Evolutionary conservation across 441 rosid species (phyloP).

Genomic region (Pelargonium citronellum): DNA sequence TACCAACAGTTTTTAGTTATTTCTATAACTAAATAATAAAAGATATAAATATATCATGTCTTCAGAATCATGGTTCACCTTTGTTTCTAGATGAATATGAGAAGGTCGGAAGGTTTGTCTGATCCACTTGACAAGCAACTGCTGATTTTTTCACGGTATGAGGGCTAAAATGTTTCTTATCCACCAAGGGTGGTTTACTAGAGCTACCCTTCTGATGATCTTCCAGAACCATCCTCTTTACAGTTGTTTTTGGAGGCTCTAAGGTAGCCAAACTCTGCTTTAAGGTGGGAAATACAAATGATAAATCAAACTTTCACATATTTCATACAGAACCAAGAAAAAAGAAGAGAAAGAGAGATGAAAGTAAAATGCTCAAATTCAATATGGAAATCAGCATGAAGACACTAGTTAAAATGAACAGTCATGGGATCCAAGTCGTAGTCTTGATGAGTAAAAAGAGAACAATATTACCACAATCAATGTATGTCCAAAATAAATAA

Average conservation of each 20-base stretch:
- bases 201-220: slow-evolving; percentile 42
- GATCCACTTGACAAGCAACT: slow-evolving; percentile 34
- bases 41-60: not conserved
- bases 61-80: slow-evolving; percentile 38
- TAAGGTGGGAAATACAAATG: slow-evolving; percentile 21
- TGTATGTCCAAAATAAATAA: too few relatives aligned
- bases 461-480: too few relatives aligned
- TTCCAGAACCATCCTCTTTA: slow-evolving; percentile 73
- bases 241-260: slow-evolving; percentile 89
- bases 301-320: not conserved
- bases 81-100: slow-evolving; percentile 32
- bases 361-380: not conserved
- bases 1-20: not conserved
- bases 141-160: slow-evolving; percentile 29
- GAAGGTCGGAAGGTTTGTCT: slow-evolving; percentile 36
- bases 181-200: slow-evolving; percentile 35
- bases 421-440: not conserved
- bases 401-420: not conserved
- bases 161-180: slow-evolving; percentile 32
- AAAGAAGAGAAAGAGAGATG: not conserved
- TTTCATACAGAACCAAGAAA: too few relatives aligned
- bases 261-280: slow-evolving; percentile 79
- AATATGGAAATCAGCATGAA: not conserved
- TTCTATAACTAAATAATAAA: not conserved
- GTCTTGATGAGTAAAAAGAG: not conserved